Percentiles rank a stretch among this genome's conserved stretches.
These are phyloP conservation scores for Ogataea philodendri DNA, from an alignment of 805 yeast genomes.

Conservation along the genomic window DNA sequence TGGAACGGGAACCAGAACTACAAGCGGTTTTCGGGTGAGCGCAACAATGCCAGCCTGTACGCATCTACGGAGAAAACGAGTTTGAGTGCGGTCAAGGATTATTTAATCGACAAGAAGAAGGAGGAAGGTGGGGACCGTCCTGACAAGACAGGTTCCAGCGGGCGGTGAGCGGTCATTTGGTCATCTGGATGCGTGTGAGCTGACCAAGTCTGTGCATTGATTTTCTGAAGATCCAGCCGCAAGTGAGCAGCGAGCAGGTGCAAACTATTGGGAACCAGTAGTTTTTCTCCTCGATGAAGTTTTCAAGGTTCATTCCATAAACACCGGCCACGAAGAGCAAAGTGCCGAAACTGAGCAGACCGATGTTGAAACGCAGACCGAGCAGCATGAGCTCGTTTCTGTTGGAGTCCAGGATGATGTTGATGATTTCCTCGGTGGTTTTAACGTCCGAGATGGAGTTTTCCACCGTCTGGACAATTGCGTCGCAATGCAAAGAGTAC, in stretches of 20 bases:
- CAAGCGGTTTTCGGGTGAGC: slow-evolving; percentile 3
- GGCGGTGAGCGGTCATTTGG: slow-evolving; percentile 16
- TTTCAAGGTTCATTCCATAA: slow-evolving; percentile 95
- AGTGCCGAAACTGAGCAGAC: slow-evolving; percentile 76
- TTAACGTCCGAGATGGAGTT: slow-evolving; percentile 76
- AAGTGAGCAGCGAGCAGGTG: slow-evolving; percentile 39
- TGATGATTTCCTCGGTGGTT: slow-evolving; percentile 93
- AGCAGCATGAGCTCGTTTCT: slow-evolving; percentile 89
- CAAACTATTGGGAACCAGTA: slow-evolving; percentile 63
- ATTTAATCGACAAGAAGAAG: slow-evolving; percentile 16
- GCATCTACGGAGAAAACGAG: slow-evolving; percentile 18
- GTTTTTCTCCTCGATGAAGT: slow-evolving; percentile 80
- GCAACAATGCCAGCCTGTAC: slow-evolving; percentile 13
- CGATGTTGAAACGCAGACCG: slow-evolving; percentile 79
- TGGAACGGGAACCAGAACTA: neutral
- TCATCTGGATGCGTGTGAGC: slow-evolving; percentile 61
- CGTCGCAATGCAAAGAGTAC: slow-evolving; percentile 87
- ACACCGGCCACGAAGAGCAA: slow-evolving; percentile 80
- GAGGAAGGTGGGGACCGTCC: slow-evolving; percentile 13
- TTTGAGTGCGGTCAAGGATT: slow-evolving; percentile 20
- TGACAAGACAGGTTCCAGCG: slow-evolving; percentile 14
- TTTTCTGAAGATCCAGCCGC: slow-evolving; percentile 46
- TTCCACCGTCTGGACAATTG: slow-evolving; percentile 87
- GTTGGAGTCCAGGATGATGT: slow-evolving; percentile 88
- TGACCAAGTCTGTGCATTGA: slow-evolving; percentile 58